A percentile compares a stretch with the other conserved stretches of the same genome.
phyloP scores from a whole-genome alignment of 2,329 filamentous ascomycete species.

The Sarocladium strictum region DNA sequence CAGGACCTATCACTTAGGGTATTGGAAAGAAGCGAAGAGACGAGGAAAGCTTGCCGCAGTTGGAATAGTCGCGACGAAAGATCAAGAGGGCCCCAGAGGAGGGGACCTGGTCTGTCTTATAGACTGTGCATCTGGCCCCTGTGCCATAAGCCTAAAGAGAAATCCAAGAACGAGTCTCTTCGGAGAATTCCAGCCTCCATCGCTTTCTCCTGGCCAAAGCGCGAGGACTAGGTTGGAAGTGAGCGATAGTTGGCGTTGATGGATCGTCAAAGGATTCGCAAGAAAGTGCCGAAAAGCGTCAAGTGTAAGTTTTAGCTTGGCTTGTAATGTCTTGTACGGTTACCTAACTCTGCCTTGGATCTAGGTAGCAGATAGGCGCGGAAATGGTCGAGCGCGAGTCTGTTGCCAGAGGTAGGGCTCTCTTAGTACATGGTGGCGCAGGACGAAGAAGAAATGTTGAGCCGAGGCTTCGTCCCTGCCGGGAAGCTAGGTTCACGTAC shows the following conservation, averaged over 20 bases:
- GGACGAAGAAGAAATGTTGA: too few relatives aligned
- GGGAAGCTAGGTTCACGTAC: too few relatives aligned
- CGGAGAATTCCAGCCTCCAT: neutral
- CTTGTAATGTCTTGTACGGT: too few relatives aligned
- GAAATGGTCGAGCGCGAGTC: neutral
- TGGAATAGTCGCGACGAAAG: neutral
- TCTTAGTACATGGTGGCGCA: too few relatives aligned
- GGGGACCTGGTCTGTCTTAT: neutral
- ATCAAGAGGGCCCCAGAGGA: neutral
- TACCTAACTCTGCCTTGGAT: neutral
- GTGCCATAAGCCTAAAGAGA: neutral
- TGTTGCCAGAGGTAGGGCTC: neutral
- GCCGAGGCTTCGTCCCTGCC: too few relatives aligned
- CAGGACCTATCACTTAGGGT: slow-evolving; percentile 5
- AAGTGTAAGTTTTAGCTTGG: slow-evolving; percentile 2
- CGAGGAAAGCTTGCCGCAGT: neutral
- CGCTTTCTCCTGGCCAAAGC: neutral
- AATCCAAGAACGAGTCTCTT: neutral
- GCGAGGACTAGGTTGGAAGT: neutral
- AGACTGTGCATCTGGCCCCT: neutral
- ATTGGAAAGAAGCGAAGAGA: slow-evolving; percentile 1
- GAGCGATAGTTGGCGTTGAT: too few relatives aligned
- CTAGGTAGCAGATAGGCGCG: neutral
- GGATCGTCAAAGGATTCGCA: neutral
- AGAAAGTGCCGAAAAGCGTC: slow-evolving; percentile 6